These are phyloP conservation scores for Geoglossum cookeanum DNA, from an alignment of 2,329 filamentous ascomycete genomes.

Conservation along the genomic window DNA sequence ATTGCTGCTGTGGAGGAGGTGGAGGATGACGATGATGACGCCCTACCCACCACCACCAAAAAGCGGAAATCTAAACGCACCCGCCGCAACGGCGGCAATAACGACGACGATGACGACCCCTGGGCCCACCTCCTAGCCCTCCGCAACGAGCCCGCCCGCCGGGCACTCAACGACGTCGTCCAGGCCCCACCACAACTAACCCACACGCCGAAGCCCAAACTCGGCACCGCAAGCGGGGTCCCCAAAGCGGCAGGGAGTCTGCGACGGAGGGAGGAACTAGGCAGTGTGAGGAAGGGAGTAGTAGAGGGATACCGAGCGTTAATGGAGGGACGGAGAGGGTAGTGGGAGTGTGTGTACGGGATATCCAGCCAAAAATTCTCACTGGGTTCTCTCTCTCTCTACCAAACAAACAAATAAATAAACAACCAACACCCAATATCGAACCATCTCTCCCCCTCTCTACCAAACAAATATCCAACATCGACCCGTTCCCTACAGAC, in stretches of 20 bases:
- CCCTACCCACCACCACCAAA: background rate
- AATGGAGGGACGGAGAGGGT: constrained; percentile 36
- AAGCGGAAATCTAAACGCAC: constrained; percentile 7
- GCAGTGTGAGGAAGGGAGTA: constrained; percentile 47
- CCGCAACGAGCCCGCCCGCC: constrained; percentile 22
- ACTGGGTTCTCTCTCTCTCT: no score
- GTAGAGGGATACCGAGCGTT: constrained; percentile 54
- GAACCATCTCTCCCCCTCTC: no score
- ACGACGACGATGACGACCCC: constrained; percentile 45
- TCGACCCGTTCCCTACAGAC: no score
- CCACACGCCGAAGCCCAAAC: constrained; percentile 40
- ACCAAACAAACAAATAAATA: no score
- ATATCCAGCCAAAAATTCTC: no score
- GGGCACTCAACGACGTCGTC: constrained; percentile 38
- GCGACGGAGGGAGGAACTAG: constrained; percentile 52
- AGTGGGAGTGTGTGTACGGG: no score
- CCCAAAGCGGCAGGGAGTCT: constrained; percentile 52
- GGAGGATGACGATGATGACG: constrained; percentile 22
- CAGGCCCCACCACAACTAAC: constrained; percentile 58
- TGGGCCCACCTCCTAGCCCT: constrained; percentile 50
- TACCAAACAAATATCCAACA: no score
- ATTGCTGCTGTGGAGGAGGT: constrained; percentile 54
- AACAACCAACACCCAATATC: no score
- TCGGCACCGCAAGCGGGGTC: constrained; percentile 51
- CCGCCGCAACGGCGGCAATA: constrained; percentile 24